phyloP scores from a whole-genome alignment of 805 yeast species.

The Pichia paraexigua region DNA sequence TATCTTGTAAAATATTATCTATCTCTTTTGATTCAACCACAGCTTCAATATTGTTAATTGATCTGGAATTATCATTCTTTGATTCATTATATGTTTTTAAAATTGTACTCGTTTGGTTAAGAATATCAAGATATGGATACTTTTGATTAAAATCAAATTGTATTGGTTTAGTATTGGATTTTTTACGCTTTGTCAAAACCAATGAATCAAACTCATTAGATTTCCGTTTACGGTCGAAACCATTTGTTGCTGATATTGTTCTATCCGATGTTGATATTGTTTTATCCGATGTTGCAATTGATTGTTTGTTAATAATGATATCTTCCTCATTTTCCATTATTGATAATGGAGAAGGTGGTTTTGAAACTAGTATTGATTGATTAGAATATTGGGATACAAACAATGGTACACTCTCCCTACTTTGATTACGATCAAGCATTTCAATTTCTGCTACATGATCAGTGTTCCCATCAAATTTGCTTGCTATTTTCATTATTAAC shows the following conservation, averaged over 20 bases:
- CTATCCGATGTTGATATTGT: background rate
- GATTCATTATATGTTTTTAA: background rate
- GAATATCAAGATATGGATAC: conserved; percentile 6
- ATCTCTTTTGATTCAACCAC: background rate
- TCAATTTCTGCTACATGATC: background rate
- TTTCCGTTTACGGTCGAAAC: background rate
- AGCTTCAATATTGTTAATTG: background rate
- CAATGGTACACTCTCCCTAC: background rate
- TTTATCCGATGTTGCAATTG: background rate
- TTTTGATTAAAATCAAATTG: background rate
- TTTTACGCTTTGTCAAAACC: background rate
- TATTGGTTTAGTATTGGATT: background rate
- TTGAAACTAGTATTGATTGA: background rate
- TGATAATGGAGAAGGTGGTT: background rate
- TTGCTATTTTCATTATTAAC: no score
- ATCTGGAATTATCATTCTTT: background rate
- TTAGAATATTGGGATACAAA: background rate
- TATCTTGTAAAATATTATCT: background rate
- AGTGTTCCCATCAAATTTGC: background rate
- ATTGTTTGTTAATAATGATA: background rate
- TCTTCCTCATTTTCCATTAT: background rate
- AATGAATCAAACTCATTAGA: background rate
- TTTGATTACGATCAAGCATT: background rate
- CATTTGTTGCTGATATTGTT: background rate
- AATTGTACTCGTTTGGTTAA: conserved; percentile 2